Base-by-base conservation (phyloP, 129 eudicot species). In the Flaveria bidentis region DNA sequence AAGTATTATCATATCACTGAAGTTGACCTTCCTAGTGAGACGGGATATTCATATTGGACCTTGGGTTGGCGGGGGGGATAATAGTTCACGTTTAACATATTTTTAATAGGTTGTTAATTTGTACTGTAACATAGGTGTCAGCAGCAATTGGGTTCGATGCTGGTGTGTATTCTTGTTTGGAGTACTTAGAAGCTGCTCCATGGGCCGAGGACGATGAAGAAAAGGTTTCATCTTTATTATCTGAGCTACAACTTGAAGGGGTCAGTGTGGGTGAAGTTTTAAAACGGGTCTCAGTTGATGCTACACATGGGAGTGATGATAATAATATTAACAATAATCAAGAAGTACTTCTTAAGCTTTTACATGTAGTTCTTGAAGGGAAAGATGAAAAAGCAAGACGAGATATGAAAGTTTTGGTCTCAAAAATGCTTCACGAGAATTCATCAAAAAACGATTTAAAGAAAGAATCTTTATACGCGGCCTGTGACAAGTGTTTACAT, bases 181-280 rank as follows among this genome's bases (percentile, higher is more conserved):
- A 90, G 84, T 93, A 90, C 85, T 84, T 93, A 65, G 98, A 93
- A 81, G 98, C 98, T 53, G 98, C 96, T 57, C 98, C 98, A 67
- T 94, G 98, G 98, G 90, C 91, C 4, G 98, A 94, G 68, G 97
- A 91, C 36, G 97, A 91, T 53, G 98, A 94, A 84, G 93, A 91
- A 84, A 94, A 89, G 60, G 96, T 94, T 56, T 85, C 97, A 56
- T 81, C 98, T 41, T 81, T 91, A 58, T 77, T 94, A 75, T 87
- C 97, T 5, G 96, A 91, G 83, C 86, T 94, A 25, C 84, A 79
- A 55, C 96, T 94, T 16, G 97, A 94, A 83, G 91, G 93, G 9
- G 84, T 83, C 22, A 91, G 90, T 62, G 89, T 85, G 1, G 88
- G 83, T 16, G 97, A 91, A 82, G 98, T 91, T 65, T 72, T 94